Conservation (phyloP, 192 early-diverging fungal genomes). For the Ambispora gerdemannii region DNA sequence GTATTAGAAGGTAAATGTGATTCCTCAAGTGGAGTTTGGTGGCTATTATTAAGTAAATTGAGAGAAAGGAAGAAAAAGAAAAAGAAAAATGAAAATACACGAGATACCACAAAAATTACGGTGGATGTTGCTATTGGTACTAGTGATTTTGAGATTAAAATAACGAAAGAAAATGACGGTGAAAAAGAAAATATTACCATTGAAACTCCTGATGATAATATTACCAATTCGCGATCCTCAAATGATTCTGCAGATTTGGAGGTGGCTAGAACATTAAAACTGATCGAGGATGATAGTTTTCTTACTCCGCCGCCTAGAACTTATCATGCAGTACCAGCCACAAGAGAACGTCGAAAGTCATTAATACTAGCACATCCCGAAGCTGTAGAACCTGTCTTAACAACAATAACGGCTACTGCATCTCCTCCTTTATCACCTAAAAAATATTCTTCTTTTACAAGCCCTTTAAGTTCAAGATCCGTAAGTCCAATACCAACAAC, state of each 20-base stretch:
- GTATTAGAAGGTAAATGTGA: constrained; percentile 29
- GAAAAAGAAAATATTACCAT: constrained; percentile 1
- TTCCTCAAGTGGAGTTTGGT: constrained; percentile 28
- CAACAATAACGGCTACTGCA: constrained; percentile 20
- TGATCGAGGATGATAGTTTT: background rate
- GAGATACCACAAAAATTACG: background rate
- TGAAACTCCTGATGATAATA: background rate
- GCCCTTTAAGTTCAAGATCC: constrained; percentile 25
- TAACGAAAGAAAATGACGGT: constrained; percentile 12
- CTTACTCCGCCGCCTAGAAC: constrained; percentile 26
- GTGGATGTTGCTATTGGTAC: constrained; percentile 30
- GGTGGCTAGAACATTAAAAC: background rate
- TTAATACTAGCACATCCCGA: constrained; percentile 19
- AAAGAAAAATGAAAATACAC: background rate
- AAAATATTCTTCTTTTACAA: constrained; percentile 25
- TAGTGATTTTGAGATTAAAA: constrained; percentile 6
- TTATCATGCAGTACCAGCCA: constrained; percentile 20
- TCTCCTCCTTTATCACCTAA: constrained; percentile 30
- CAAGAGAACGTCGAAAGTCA: constrained; percentile 27
- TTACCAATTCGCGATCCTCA: background rate
- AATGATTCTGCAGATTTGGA: background rate
- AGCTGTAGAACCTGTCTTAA: constrained; percentile 30
- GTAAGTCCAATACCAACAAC: constrained; percentile 30
- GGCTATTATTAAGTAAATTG: constrained; percentile 25
- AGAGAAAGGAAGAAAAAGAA: constrained; percentile 22